phyloP scores from a whole-genome alignment of 305 asterid genomes.

The Petunia hybrid region DNA sequence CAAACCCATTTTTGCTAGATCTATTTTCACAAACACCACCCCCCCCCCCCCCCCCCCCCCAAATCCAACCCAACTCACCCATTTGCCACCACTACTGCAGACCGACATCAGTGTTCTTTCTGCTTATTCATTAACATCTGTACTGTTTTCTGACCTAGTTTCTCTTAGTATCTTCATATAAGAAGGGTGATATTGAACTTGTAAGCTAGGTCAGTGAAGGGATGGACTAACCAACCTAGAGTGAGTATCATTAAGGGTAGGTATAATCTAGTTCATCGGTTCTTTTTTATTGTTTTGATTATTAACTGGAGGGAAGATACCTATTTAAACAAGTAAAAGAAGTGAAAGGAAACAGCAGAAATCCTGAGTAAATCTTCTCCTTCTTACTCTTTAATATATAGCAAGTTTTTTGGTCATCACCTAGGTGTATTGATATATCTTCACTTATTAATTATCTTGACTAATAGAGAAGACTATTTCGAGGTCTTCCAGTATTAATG shows the following conservation, averaged over 20 bases:
- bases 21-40: no score
- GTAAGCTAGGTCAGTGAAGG: background rate
- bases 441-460: background rate
- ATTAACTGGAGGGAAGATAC: background rate
- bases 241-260: background rate
- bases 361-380: background rate
- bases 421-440: background rate
- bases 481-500: background rate
- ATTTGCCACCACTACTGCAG: no score
- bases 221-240: no score
- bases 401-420: background rate
- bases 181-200: conserved; percentile 22
- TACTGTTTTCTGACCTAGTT: conserved; percentile 1
- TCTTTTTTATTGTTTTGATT: conserved; percentile 13
- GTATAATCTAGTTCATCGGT: conserved; percentile 11
- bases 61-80: no score
- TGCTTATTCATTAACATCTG: background rate
- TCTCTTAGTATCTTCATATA: background rate
- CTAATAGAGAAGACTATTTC: background rate
- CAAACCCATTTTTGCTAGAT: no score
- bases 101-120: background rate
- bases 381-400: background rate
- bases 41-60: no score
- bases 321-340: background rate
- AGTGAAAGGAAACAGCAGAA: background rate